A percentile compares a stretch with the other conserved stretches of the same genome.
phyloP scores from a whole-genome alignment of 192 early-diverging fungal species.

The Backusella morwellensis region DNA sequence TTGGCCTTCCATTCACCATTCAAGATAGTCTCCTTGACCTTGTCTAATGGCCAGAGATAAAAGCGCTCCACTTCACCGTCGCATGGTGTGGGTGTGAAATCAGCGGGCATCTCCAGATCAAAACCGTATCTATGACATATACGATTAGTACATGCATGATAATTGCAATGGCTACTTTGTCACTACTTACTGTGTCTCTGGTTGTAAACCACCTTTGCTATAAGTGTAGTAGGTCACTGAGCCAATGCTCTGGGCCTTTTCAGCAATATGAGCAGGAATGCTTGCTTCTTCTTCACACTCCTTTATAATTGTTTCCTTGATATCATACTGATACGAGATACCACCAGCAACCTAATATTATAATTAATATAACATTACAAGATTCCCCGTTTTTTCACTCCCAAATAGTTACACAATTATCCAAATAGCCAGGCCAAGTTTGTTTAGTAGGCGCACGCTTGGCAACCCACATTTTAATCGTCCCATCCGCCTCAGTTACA shows the following conservation, averaged over 20 bases:
- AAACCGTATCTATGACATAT: constrained; percentile 65
- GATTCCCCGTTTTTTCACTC: too few relatives aligned
- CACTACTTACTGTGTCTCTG: constrained; percentile 71
- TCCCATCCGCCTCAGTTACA: constrained; percentile 37
- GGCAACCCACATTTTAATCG: constrained; percentile 86
- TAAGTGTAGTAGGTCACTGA: constrained; percentile 70
- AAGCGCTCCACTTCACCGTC: constrained; percentile 90
- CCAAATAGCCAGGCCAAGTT: constrained; percentile 84
- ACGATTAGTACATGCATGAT: not conserved
- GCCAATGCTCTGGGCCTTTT: constrained; percentile 46
- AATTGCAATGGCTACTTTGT: not conserved
- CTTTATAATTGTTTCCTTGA: constrained; percentile 69
- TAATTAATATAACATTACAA: not conserved
- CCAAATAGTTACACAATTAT: constrained; percentile 52
- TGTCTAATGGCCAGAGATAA: constrained; percentile 63
- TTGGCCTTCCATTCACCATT: constrained; percentile 80
- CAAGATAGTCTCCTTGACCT: constrained; percentile 53
- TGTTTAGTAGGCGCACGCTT: constrained; percentile 73
- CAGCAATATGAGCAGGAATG: constrained; percentile 55
- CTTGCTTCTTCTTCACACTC: constrained; percentile 92
- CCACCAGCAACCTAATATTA: constrained; percentile 69
- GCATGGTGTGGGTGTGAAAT: constrained; percentile 60
- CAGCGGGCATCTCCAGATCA: constrained; percentile 72
- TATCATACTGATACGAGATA: constrained; percentile 58
- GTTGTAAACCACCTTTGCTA: constrained; percentile 63